Conservation (phyloP, 441 rosid genomes). For the Pelargonium citronellum region DNA sequence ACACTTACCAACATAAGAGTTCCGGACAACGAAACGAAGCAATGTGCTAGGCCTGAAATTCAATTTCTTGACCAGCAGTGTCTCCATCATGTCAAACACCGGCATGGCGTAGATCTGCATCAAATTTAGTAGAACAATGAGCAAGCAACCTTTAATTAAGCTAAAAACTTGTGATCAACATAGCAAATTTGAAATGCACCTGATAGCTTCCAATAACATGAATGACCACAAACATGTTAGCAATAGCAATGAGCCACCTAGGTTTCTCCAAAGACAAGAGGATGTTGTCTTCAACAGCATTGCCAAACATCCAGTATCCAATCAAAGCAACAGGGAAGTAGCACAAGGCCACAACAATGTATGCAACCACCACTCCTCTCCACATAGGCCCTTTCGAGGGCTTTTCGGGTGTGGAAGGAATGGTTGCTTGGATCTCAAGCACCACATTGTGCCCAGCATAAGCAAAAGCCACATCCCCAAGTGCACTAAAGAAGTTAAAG, state of each 20-base stretch:
- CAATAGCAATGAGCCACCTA: conserved; percentile 48
- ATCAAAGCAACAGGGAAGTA: conserved; percentile 58
- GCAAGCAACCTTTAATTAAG: background rate
- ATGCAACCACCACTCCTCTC: conserved; percentile 51
- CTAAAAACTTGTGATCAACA: background rate
- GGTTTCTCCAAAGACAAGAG: conserved; percentile 47
- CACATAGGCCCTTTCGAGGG: conserved; percentile 64
- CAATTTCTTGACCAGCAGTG: conserved; percentile 45
- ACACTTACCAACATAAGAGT: conserved; percentile 49
- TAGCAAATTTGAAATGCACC: conserved; percentile 22
- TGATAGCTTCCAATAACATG: conserved; percentile 68
- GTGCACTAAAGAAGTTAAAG: conserved; percentile 42
- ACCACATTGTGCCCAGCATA: conserved; percentile 65
- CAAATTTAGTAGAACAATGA: background rate
- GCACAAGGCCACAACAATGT: conserved; percentile 50
- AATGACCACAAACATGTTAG: conserved; percentile 53
- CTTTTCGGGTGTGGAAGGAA: conserved; percentile 51
- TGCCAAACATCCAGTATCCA: conserved; percentile 48
- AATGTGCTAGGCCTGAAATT: conserved; percentile 32
- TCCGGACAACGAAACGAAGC: conserved; percentile 47
- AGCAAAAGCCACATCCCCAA: conserved; percentile 59
- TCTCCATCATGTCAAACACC: conserved; percentile 66
- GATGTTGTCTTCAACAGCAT: conserved; percentile 42
- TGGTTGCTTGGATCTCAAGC: conserved; percentile 62
- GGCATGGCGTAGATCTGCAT: conserved; percentile 55